Base-by-base conservation (phyloP, 2,329 filamentous ascomycete species). In the Aspergillus latus region DNA sequence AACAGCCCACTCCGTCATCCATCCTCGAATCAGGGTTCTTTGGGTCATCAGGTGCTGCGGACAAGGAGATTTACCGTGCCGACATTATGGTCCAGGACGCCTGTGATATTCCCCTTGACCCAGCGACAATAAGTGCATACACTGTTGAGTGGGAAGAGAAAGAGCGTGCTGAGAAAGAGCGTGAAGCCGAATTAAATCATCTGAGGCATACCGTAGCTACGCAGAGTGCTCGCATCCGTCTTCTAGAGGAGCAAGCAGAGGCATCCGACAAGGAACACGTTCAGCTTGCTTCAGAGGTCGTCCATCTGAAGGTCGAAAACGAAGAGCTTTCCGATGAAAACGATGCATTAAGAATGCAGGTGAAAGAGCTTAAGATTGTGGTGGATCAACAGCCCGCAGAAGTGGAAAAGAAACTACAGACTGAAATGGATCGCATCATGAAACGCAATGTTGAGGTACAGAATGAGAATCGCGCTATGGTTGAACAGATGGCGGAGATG, bases 21-120 rank as follows among this genome's bases (percentile, higher is more conserved):
- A 88, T 99, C 47, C 84, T 97, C 1, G 94, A 99, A 73, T 96
- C 92, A 43, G 94, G 94, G 11, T 99, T 99, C 80, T 99, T 99
- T 68, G 94, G 94, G 58, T 93, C 88, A 71, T 93, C 91, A 26
- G 92, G 90, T 34, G 87, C 86, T 63, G 83, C 91, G 10, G 94
- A 99, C 70, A 97, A 96, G 74, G 94, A 97, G 70, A 85, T 99
- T 5, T 99, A 99, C 72, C 87, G 92, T 49, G 94, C 94, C 13
- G 94, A 99, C 71, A 86, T 94, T 65, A 85, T 99, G 59, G 90
- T 99, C 11, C 88, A 89, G 58, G 94, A 99, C 73, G 94, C 94
- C 0, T 96, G 92, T 68, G 88, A 89, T 34, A 82, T 97, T 50
- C 89, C 90, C 67, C 86, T 99, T 40, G 90, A 90, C 0, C 86